A percentile compares a stretch with the other conserved stretches of the same genome.
phyloP scores from a whole-genome alignment of 78 protist genomes.

The Guillardia theta region DNA sequence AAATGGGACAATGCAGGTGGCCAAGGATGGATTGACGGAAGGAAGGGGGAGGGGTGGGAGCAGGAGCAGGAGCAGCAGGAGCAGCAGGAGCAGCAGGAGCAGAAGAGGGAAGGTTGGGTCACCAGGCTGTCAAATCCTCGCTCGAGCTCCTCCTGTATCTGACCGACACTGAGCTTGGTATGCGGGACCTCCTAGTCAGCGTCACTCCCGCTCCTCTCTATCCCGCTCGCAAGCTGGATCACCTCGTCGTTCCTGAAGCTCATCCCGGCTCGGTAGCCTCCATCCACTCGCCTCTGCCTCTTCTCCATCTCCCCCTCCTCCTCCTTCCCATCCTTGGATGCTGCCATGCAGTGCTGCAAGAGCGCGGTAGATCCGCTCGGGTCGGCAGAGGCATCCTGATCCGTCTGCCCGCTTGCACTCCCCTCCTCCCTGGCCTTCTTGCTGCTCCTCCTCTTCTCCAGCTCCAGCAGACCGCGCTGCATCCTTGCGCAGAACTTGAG shows the following conservation, averaged over 20 bases:
- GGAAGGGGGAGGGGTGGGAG: neutral
- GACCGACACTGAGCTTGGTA: neutral
- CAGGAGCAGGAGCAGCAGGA: neutral
- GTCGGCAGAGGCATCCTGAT: neutral
- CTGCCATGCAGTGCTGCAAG: neutral
- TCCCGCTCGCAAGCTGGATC: conserved; percentile 1
- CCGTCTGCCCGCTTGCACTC: neutral
- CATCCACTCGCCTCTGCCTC: neutral
- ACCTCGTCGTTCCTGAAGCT: conserved; percentile 14
- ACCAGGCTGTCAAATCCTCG: neutral
- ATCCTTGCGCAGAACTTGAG: neutral
- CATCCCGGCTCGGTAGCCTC: neutral
- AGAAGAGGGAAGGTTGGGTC: neutral
- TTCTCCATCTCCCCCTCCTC: neutral
- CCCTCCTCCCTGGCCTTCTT: neutral
- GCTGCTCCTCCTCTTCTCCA: neutral
- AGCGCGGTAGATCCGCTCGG: neutral
- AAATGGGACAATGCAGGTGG: neutral
- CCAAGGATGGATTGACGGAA: neutral
- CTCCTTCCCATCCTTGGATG: neutral
- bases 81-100: neutral
- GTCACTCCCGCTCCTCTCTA: neutral
- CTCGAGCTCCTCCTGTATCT: neutral
- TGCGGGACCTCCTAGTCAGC: neutral
- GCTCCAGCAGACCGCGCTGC: neutral